Evolutionary conservation across 208 protist genomes (phyloP), one percentile per base, ranked within the genome.

Genomic region (Trypanosoma scelopori): DNA sequence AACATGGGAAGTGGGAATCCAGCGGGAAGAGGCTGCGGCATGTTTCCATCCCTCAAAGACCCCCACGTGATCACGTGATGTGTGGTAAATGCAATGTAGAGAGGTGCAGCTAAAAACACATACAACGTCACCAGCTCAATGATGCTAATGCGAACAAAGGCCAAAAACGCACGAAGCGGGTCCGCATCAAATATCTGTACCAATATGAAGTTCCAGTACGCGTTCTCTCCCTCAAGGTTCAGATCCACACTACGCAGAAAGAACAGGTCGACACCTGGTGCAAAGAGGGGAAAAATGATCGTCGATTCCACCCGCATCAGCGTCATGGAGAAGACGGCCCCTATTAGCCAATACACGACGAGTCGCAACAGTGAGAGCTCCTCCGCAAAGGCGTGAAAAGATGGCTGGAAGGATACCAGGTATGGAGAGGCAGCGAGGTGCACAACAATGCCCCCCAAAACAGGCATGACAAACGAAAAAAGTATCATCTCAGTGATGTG

Each of bases 241-340:
- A 78, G 50, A 70, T 91, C 80, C 42, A 89, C 69, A 74, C 79
- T 84, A 63, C 84, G 82, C 45, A 90, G 65, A 60, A 87, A 88
- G 63, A 85, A 91, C 7, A 94, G 68, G 25, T 94, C 84, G 3
- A 94, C 87, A n/a, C 87, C 87, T 55, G 81, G 81, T 23, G 84
- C 82, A 70, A 94, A 94, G 41, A 94, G 64, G 25, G 77, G 69
- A 16, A 77, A 55, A 49, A 91, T 79, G 6, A 91, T 66, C 0
- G 30, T 74, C 37, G 69, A 39, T 63, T 91, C 85, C 28, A 86
- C 67, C n/a, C 69, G 60, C 50, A 87, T 81, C 9, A 89, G 67
- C 57, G 78, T 46, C 65, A 84, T 65, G 27, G 78, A 78, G 23
- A 71, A 78, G 30, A 79, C 25, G 15, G 71, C 72, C 15, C 87